phyloP scores from a whole-genome alignment of 139 green algal species.

The Nannochloris sp. region DNA sequence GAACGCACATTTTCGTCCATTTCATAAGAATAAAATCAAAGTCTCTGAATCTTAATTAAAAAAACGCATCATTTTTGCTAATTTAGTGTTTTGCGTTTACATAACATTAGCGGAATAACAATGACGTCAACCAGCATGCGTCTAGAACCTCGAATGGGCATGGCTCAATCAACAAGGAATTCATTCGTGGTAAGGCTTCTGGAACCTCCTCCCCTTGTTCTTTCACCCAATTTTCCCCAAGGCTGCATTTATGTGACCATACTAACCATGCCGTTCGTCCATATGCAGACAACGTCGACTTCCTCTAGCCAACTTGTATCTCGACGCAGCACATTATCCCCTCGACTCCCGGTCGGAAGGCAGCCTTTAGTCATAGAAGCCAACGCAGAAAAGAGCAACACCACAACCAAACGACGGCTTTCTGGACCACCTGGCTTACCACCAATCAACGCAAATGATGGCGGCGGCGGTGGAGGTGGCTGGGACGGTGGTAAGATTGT shows the following conservation, averaged over 20 bases:
- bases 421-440: conserved; percentile 40
- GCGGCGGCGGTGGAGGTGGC: conserved; percentile 35
- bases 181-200: no score
- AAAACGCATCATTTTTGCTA: background rate
- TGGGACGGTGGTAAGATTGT: conserved; percentile 33
- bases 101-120: background rate
- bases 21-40: background rate
- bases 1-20: background rate
- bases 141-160: no score
- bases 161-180: no score
- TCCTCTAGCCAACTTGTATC: no score
- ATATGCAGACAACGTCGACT: no score
- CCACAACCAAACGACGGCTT: conserved; percentile 35
- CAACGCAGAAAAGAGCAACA: conserved; percentile 34
- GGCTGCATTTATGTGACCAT: no score
- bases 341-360: no score
- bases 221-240: no score
- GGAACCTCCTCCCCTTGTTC: no score
- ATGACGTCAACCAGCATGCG: background rate
- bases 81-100: background rate
- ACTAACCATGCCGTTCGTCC: no score
- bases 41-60: background rate
- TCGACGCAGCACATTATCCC: no score
- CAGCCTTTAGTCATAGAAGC: conserved; percentile 1
- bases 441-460: conserved; percentile 32